Percentiles rank a stretch among this genome's conserved stretches.
phyloP scores from a whole-genome alignment of 2,329 filamentous ascomycete genomes.

The Alternaria triticimaculans region DNA sequence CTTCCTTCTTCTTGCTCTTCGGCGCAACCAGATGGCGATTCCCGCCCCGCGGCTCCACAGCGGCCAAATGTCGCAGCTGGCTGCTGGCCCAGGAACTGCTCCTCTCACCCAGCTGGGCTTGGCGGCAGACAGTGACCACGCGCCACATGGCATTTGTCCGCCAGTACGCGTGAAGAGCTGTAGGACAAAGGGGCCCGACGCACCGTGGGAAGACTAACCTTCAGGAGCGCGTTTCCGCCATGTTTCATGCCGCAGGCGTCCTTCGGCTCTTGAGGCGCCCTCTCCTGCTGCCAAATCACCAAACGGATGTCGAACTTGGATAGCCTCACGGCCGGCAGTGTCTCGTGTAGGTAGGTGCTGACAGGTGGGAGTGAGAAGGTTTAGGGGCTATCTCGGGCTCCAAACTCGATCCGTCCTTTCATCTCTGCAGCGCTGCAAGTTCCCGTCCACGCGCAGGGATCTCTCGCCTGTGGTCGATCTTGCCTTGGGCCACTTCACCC shows the following conservation, averaged over 20 bases:
- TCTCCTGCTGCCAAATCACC: constrained; percentile 46
- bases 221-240: constrained; percentile 15
- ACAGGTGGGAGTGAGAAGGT: constrained; percentile 7
- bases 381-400: constrained; percentile 43
- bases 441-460: constrained; percentile 27
- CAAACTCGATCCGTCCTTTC: constrained; percentile 35
- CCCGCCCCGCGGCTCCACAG: constrained; percentile 27
- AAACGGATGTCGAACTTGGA: constrained; percentile 37
- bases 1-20: background rate
- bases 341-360: background rate
- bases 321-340: constrained; percentile 28
- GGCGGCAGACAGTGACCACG: constrained; percentile 19
- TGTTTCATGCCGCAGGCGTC: constrained; percentile 42
- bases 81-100: constrained; percentile 19
- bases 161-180: constrained; percentile 17
- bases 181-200: constrained; percentile 10
- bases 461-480: constrained; percentile 17
- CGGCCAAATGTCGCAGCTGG: constrained; percentile 30
- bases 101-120: constrained; percentile 29
- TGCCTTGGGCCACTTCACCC: constrained; percentile 21
- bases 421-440: constrained; percentile 38
- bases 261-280: constrained; percentile 23
- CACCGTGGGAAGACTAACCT: constrained; percentile 17
- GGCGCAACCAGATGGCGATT: constrained; percentile 1
- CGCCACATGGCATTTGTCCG: constrained; percentile 18